Base-by-base conservation (phyloP, 192 early-diverging fungal species). In the Irineochytrium annulatum region DNA sequence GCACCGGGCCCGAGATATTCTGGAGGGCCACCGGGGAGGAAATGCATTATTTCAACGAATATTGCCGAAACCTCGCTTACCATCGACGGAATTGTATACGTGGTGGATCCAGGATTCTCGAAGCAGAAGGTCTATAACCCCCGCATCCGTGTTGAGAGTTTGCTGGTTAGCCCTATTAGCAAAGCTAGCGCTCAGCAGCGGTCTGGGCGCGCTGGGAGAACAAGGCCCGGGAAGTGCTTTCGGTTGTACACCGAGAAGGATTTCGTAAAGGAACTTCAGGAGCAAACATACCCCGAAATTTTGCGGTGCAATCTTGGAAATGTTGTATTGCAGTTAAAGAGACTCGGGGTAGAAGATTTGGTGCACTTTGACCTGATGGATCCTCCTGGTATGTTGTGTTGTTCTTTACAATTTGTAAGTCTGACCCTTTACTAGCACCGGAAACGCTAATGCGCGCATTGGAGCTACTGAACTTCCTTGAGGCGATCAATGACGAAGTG, bases 291-390 rank as follows among this genome's bases (percentile, higher is more conserved):
- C 72, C 97, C 97, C 5, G 97, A 99, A 82, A 99, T 99, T 63
- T 71, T 98, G 66, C 79, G 94, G 58, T 91, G 92, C 69, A 99
- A 99, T 68, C 75, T 99, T 76, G 91, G 93, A 2, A 85, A 85
- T n/a, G 89, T 94, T 17, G 95, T 99, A 11, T 77, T 99, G 74
- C 97, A 98, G 74, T 78, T 98, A 63, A 96, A 96, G 79, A 95
- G 95, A 70, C 80, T 99, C 17, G 92, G 93, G 3, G 91, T 99
- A 70, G 89, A 98, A 65, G 93, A 98, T 71, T 74, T 99, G 34
- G 95, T 98, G 2, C 94, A 99, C 63, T 94, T 99, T 72, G 97
- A 99, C 75, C 96, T 98, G 46, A 97, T 99, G 94, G 97, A 99
- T 60, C 92, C 97, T 17, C 95, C 95, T 59, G 75, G 78, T 79